Evolutionary conservation across 140 eudicot species (phyloP).

Genomic region (Senecio squalidus): DNA sequence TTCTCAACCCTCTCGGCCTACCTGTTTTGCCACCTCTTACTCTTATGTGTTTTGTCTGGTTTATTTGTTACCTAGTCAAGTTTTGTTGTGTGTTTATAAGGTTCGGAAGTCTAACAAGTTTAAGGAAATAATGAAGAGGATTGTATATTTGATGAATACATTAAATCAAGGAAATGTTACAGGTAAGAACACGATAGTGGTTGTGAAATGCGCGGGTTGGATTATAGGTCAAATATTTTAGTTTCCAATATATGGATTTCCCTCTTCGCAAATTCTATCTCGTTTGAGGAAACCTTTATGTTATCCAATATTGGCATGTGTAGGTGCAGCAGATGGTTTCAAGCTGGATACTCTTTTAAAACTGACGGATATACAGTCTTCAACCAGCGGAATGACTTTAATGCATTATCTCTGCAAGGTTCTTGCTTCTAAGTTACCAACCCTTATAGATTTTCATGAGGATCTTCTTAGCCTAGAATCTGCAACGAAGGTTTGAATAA

Average conservation of each 20-base stretch:
- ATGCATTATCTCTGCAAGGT: slow-evolving; percentile 99
- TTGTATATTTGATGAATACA: slow-evolving; percentile 60
- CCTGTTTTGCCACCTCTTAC: no score
- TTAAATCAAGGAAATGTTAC: slow-evolving; percentile 77
- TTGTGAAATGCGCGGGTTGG: not conserved
- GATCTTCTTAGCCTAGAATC: slow-evolving; percentile 82
- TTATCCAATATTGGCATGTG: slow-evolving; percentile 11
- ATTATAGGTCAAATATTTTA: not conserved
- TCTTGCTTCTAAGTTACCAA: slow-evolving; percentile 46
- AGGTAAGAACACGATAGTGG: slow-evolving; percentile 33
- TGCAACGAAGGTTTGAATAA: slow-evolving; percentile 76
- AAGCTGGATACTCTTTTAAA: slow-evolving; percentile 91
- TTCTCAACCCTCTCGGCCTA: no score
- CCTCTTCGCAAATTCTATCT: not conserved
- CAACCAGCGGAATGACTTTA: slow-evolving; percentile 79
- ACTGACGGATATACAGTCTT: slow-evolving; percentile 78
- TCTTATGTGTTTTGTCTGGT: no score
- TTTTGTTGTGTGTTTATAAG: slow-evolving; percentile 1
- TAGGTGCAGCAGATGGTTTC: slow-evolving; percentile 91
- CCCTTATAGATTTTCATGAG: slow-evolving; percentile 66
- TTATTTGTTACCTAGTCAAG: not conserved
- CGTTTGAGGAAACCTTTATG: not conserved
- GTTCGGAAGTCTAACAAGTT: slow-evolving; percentile 48
- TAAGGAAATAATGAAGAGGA: slow-evolving; percentile 71
- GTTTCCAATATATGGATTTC: not conserved